Conservation (phyloP, 2,329 filamentous ascomycete genomes). For the Trichophyton verrucosum region DNA sequence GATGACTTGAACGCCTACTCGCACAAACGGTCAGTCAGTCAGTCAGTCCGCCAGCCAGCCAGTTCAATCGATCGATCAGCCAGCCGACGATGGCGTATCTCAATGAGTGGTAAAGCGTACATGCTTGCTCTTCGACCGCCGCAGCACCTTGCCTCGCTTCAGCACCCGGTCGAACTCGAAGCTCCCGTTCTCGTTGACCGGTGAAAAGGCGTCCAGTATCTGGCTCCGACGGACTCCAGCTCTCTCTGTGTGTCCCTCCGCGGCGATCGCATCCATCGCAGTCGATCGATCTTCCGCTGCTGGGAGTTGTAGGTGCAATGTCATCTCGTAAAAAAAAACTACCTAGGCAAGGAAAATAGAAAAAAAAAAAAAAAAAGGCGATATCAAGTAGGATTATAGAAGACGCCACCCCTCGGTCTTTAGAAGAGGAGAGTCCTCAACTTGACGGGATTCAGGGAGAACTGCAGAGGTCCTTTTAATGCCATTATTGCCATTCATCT, state of each 20-base stretch:
- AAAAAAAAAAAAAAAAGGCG: no score
- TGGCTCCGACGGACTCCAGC: slow-evolving; percentile 26
- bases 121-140: slow-evolving; percentile 89
- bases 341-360: no score
- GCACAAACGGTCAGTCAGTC: slow-evolving; percentile 8
- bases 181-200: slow-evolving; percentile 86
- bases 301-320: background rate
- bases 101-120: slow-evolving; percentile 33
- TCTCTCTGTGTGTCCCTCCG: slow-evolving; percentile 1
- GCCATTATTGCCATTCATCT: background rate
- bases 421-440: background rate
- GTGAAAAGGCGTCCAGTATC: slow-evolving; percentile 58
- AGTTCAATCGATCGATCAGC: background rate
- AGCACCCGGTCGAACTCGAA: slow-evolving; percentile 93
- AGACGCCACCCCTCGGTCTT: background rate
- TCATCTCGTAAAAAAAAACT: background rate
- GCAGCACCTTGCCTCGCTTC: slow-evolving; percentile 75
- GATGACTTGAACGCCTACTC: slow-evolving; percentile 45
- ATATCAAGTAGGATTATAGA: background rate
- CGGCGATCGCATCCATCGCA: background rate
- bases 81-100: background rate
- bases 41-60: slow-evolving; percentile 9
- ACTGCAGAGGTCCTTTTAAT: background rate
- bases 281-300: background rate
- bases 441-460: background rate